phyloP scores from a whole-genome alignment of 768 basidiomycete genomes.

The Suillus americanus region DNA sequence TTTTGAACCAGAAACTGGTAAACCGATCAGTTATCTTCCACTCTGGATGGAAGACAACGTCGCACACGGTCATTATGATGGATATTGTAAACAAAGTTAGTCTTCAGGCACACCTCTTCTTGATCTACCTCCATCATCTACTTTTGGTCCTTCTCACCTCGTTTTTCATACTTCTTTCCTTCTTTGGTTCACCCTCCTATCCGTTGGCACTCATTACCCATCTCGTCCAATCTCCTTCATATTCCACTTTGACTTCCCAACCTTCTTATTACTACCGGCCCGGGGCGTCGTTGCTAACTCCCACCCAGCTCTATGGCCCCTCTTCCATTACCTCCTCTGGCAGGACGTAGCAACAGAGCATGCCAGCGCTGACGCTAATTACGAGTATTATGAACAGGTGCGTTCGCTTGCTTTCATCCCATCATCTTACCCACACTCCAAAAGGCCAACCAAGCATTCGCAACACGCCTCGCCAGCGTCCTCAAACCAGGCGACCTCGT shows the following conservation, averaged over 20 bases:
- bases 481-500: conserved; percentile 91
- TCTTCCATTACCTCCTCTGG: conserved; percentile 98
- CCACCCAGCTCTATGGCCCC: conserved; percentile 83
- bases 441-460: conserved; percentile 83
- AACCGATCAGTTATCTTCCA: conserved; percentile 65
- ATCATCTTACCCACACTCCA: neutral
- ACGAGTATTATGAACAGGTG: conserved; percentile 39
- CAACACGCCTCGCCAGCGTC: conserved; percentile 66
- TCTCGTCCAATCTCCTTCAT: neutral
- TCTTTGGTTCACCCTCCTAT: neutral
- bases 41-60: conserved; percentile 91
- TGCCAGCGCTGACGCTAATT: conserved; percentile 81
- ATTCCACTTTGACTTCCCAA: neutral
- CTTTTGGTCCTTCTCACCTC: neutral
- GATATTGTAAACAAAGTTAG: conserved; percentile 96
- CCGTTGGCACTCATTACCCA: neutral
- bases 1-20: conserved; percentile 46
- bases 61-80: conserved; percentile 93
- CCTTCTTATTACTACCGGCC: neutral
- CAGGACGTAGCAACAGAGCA: conserved; percentile 93
- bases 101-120: conserved; percentile 20
- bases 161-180: neutral
- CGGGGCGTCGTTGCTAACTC: neutral
- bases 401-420: neutral
- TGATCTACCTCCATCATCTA: neutral